Percentiles rank a stretch among this genome's conserved stretches.
phyloP scores from a whole-genome alignment of 805 yeast genomes.

The Candida caryicola region DNA sequence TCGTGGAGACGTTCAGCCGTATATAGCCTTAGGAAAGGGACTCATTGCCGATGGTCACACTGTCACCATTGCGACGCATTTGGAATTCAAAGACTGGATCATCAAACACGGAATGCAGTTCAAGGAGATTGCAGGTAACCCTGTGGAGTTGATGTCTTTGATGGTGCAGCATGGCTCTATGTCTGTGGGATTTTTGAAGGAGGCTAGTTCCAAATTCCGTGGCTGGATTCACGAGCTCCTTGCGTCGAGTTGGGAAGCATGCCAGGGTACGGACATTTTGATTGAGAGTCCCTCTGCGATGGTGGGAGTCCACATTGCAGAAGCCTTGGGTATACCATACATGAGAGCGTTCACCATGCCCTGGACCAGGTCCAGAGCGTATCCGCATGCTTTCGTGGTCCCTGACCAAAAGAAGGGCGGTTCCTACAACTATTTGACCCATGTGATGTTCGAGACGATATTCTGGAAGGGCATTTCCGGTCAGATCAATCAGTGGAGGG shows the following conservation, averaged over 20 bases:
- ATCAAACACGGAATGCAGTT: conserved; percentile 63
- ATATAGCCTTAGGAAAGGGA: conserved; percentile 84
- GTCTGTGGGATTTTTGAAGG: conserved; percentile 77
- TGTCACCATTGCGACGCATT: conserved; percentile 83
- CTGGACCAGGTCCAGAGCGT: conserved; percentile 93
- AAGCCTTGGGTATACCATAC: conserved; percentile 84
- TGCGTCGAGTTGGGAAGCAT: conserved; percentile 77
- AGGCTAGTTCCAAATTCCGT: conserved; percentile 75
- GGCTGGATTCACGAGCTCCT: conserved; percentile 81
- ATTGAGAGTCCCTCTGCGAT: conserved; percentile 96
- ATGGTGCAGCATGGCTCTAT: conserved; percentile 91
- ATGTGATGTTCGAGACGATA: conserved; percentile 87
- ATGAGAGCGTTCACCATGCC: conserved; percentile 98
- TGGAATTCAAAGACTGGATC: conserved; percentile 78
- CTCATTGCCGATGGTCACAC: conserved; percentile 76
- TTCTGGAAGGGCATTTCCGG: conserved; percentile 91
- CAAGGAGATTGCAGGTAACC: conserved; percentile 83
- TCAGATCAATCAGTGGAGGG: conserved; percentile 88
- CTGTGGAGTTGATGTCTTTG: conserved; percentile 84
- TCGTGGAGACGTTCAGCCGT: conserved; percentile 96
- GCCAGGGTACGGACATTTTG: conserved; percentile 76
- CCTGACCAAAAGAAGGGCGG: conserved; percentile 94
- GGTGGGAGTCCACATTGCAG: conserved; percentile 95
- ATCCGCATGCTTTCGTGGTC: conserved; percentile 93
- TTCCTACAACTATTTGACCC: conserved; percentile 86